These are phyloP conservation scores for Dalechampia spathulata DNA, from an alignment of 441 rosid genomes.

Conservation along the genomic window DNA sequence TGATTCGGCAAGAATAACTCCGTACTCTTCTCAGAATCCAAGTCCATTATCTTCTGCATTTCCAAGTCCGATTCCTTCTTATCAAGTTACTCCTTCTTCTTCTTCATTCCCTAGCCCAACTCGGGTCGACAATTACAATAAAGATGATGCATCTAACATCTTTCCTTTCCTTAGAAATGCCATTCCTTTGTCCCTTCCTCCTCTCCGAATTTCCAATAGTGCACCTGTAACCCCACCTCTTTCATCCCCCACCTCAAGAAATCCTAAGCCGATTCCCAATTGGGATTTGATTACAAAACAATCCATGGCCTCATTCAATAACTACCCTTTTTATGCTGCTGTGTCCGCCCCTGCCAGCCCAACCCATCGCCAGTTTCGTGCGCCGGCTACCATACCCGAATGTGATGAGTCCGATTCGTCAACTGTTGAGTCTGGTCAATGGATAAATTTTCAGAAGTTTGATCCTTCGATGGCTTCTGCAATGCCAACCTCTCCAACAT, in stretches of 20 bases:
- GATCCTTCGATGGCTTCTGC: conserved; percentile 37
- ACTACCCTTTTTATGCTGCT: conserved; percentile 69
- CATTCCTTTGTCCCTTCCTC: conserved; percentile 75
- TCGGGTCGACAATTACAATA: conserved; percentile 48
- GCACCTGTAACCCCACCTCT: conserved; percentile 94
- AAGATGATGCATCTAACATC: conserved; percentile 39
- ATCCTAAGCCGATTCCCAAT: conserved; percentile 57
- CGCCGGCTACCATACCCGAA: conserved; percentile 91
- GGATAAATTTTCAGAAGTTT: conserved; percentile 84
- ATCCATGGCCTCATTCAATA: conserved; percentile 69
- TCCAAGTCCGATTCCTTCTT: conserved; percentile 91
- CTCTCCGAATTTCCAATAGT: conserved; percentile 86
- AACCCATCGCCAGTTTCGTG: conserved; percentile 62
- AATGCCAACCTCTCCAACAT: conserved; percentile 84
- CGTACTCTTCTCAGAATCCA: conserved; percentile 69
- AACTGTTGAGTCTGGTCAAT: conserved; percentile 87
- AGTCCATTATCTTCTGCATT: conserved; percentile 88
- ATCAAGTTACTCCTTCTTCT: conserved; percentile 81
- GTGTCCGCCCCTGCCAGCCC: conserved; percentile 98
- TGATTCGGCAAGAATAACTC: conserved; percentile 45
- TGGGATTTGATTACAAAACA: conserved; percentile 83
- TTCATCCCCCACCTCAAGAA: conserved; percentile 79
- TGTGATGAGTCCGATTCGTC: conserved; percentile 94
- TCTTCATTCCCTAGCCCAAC: conserved; percentile 86
- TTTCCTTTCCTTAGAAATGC: conserved; percentile 56